Conservation (phyloP, 176 grass and related monocot genomes). For the Cenchrus purpureus region DNA sequence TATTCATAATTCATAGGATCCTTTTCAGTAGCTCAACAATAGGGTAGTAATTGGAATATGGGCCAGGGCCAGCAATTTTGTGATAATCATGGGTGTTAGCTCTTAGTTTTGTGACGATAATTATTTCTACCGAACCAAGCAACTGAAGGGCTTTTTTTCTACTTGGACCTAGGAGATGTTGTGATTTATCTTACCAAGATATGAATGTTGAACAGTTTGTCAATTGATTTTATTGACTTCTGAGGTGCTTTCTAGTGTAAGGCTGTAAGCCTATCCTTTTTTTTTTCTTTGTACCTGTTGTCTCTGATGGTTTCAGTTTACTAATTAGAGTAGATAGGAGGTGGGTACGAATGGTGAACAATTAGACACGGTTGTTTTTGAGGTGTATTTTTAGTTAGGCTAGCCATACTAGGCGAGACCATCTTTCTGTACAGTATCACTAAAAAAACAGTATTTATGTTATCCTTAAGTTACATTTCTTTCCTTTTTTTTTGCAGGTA, state of each 20-base stretch:
- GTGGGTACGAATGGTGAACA: neutral
- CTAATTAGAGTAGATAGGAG: slow-evolving; percentile 9
- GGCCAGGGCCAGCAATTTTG: neutral
- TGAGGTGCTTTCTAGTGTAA: neutral
- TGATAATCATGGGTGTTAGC: neutral
- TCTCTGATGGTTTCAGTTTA: neutral
- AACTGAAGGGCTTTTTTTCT: neutral
- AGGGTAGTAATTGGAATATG: neutral
- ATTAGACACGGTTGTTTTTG: neutral
- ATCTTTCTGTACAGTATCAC: neutral
- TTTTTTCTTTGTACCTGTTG: neutral
- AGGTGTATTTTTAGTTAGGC: slow-evolving; percentile 1
- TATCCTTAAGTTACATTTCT: neutral
- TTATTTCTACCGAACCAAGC: neutral
- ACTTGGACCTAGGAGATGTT: neutral
- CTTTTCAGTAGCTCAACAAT: neutral
- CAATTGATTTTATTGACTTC: neutral
- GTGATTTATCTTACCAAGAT: neutral
- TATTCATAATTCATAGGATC: neutral
- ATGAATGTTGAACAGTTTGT: neutral
- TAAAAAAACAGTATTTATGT: neutral
- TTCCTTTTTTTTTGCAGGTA: slow-evolving; percentile 44
- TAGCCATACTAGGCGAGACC: slow-evolving; percentile 21
- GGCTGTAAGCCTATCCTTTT: neutral
- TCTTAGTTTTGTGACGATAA: neutral